Evolutionary conservation across 805 yeast genomes (phyloP).

Genomic region (Saturnispora sanitii): DNA sequence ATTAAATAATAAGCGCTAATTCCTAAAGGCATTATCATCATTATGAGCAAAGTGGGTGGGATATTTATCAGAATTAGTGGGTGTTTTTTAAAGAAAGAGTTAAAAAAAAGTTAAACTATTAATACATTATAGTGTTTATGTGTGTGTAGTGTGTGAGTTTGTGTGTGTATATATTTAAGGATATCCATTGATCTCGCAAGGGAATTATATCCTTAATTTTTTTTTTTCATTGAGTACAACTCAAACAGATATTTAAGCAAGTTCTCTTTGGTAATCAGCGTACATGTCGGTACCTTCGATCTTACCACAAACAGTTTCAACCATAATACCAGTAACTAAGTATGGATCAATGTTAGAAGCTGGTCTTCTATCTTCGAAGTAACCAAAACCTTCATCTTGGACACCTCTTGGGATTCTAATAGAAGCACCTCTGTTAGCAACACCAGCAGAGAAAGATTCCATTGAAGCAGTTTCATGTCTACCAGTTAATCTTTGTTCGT

Average conservation of each 20-base stretch:
- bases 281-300: conserved; percentile 93
- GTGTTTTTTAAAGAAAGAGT: no score
- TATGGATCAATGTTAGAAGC: conserved; percentile 99
- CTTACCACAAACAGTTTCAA: conserved; percentile 92
- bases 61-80: no score
- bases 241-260: conserved; percentile 19
- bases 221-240: not conserved
- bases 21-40: no score
- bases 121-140: no score
- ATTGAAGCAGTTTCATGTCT: conserved; percentile 97
- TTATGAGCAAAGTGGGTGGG: no score
- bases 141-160: no score
- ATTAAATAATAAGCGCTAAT: no score
- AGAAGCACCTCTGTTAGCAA: conserved; percentile 99
- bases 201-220: no score
- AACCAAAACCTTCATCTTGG: conserved; percentile 95
- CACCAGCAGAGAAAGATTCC: conserved; percentile 89
- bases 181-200: no score
- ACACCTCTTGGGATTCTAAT: conserved; percentile 98
- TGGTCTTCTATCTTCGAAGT: conserved; percentile 99
- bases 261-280: conserved; percentile 78
- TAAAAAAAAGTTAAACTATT: no score
- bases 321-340: conserved; percentile 96
- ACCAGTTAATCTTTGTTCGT: conserved; percentile 93
- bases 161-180: no score